A percentile compares a stretch with the other conserved stretches of the same genome.
Conservation (phyloP, 129 eudicot species). For the Chrysanthemum seticuspe region DNA sequence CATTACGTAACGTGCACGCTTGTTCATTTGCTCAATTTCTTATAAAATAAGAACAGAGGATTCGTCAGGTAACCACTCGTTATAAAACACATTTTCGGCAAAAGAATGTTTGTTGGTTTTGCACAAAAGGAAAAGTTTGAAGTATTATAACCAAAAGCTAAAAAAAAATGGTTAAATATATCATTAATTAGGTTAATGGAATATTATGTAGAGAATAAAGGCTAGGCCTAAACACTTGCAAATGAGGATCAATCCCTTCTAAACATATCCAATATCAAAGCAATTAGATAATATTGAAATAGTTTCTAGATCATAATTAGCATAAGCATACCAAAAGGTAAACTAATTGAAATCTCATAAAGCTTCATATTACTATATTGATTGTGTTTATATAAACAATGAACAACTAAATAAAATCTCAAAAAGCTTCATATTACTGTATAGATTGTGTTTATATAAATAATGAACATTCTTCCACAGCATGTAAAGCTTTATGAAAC, state of each 20-base stretch:
- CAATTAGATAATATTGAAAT: conserved; percentile 13
- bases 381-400: neutral
- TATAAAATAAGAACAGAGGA: conserved; percentile 5
- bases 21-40: conserved; percentile 7
- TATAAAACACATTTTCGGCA: conserved; percentile 9
- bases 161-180: conserved; percentile 19
- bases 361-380: conserved; percentile 2
- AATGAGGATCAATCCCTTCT: conserved; percentile 33
- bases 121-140: conserved; percentile 26
- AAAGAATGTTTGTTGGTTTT: conserved; percentile 33
- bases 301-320: conserved; percentile 27
- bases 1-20: conserved; percentile 19
- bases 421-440: conserved; percentile 9
- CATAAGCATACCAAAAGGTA: conserved; percentile 24
- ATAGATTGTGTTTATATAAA: neutral
- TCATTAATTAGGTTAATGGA: conserved; percentile 30
- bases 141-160: conserved; percentile 31
- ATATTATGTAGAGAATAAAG: conserved; percentile 37
- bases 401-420: conserved; percentile 1
- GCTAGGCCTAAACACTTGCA: conserved; percentile 34
- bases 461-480: neutral
- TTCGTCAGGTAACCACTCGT: conserved; percentile 23
- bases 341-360: conserved; percentile 5
- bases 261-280: conserved; percentile 18
- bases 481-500: neutral